Base-by-base conservation (phyloP, 345 rosid species). In the Pistacia atlantica region DNA sequence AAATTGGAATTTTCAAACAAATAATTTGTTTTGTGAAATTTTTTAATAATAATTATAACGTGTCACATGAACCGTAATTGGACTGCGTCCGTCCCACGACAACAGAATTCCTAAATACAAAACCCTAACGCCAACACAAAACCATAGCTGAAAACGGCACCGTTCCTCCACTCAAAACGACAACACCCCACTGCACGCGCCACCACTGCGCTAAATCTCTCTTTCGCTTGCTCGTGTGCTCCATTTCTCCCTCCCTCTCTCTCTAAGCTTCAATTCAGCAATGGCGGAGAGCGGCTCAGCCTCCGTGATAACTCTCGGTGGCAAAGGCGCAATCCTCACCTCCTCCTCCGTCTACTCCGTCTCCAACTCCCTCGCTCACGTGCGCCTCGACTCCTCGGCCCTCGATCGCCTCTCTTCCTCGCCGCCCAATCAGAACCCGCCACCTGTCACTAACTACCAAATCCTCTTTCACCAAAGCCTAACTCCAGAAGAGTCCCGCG, bases 371-470 rank as follows among this genome's bases (percentile, higher is more conserved):
- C 74, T 74, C 45, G 77, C 89, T 22, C 83, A 78, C 55, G 72
- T 90, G 20, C 86, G 86, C 70, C 75, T 86, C 57, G 96, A 91
- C 75, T 81, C 92, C 17, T 87, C 95, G 4, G 88, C 88, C 7
- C 80, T 83, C 33, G 90, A 91, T 69, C 76, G 85, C 18, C 83
- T 89, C 65, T 54, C 77, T 45, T 45, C 80, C 65, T 42, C 38
- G 2, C 42, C 78, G 28, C 65, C 84, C 59, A 66, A 79, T 71
- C 86, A 65, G 71, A 55, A 67, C 37, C 56, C 70, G 52, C 80
- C 66, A 1, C 22, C 52, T 56, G 46, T 68, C n/a, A 72, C 59
- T 22, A 45, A 66, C 7, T 56, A 66, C 67, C 69, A 70, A 2
- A 73, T 69, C 61, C 85, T 70, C 22, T 17, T 72, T 33, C 58